Evolutionary conservation across 192 early-diverging fungal species (phyloP).

Genomic region (Backusella luteola): DNA sequence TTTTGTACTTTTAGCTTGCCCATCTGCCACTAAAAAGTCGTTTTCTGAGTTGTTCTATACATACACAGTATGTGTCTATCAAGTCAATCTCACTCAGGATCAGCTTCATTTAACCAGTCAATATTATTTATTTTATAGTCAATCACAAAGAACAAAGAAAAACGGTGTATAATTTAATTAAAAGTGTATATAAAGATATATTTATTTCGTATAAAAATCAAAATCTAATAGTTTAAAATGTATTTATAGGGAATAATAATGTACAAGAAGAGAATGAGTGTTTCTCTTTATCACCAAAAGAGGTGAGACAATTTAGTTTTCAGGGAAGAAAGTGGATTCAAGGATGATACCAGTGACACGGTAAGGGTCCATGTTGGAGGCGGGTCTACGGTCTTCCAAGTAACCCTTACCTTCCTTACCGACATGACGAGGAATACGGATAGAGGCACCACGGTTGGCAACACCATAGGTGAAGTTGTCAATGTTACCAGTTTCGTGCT

Average conservation of each 20-base stretch:
- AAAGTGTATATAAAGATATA: background rate
- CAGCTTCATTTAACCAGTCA: background rate
- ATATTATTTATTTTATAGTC: background rate
- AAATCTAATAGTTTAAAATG: constrained; percentile 4
- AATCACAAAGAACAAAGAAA: background rate
- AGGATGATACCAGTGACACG: constrained; percentile 51
- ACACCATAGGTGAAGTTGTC: constrained; percentile 50
- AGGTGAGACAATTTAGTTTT: background rate
- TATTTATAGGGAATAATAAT: constrained; percentile 8
- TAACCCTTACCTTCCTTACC: constrained; percentile 54
- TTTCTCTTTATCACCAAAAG: background rate
- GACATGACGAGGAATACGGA: constrained; percentile 57
- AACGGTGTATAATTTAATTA: background rate
- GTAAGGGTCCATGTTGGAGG: constrained; percentile 60
- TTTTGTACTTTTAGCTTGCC: constrained; percentile 2
- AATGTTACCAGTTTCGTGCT: constrained; percentile 55
- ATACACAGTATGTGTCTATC: background rate
- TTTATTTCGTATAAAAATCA: background rate
- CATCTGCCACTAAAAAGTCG: background rate
- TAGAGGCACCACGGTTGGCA: constrained; percentile 57
- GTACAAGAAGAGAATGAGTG: background rate
- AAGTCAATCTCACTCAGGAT: background rate
- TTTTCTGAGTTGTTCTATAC: background rate
- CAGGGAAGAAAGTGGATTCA: constrained; percentile 37
- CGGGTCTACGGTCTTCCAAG: constrained; percentile 54